These are phyloP conservation scores for Breviolum minutum DNA, from an alignment of 73 alveolate species.

Conservation along the genomic window DNA sequence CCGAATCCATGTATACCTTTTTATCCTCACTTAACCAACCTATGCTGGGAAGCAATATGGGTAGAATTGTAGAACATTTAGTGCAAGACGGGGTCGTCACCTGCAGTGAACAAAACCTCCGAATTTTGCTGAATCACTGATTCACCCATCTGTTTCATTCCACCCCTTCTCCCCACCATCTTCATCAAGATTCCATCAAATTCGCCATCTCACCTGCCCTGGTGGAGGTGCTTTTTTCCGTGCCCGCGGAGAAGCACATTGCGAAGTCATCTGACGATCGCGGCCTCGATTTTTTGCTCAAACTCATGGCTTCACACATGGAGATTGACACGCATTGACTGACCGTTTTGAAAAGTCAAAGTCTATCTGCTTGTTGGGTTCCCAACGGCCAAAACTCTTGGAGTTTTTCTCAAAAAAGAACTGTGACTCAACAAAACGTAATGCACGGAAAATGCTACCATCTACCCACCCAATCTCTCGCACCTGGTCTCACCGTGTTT, in stretches of 20 bases:
- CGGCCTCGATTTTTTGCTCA: not conserved
- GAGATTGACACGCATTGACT: too few relatives aligned
- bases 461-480: not conserved
- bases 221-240: constrained; percentile 10
- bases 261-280: not conserved
- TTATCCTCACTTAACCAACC: not conserved
- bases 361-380: too few relatives aligned
- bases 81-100: not conserved
- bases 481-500: constrained; percentile 33
- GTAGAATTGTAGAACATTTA: not conserved
- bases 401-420: too few relatives aligned
- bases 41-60: not conserved
- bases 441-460: not conserved
- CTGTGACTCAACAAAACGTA: too few relatives aligned
- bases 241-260: not conserved
- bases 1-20: too few relatives aligned
- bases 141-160: too few relatives aligned
- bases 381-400: too few relatives aligned
- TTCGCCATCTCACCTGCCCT: not conserved
- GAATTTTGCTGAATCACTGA: not conserved
- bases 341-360: too few relatives aligned
- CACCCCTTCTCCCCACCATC: not conserved
- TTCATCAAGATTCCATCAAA: not conserved
- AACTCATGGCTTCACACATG: too few relatives aligned
- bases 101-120: not conserved